Percentiles rank a stretch among this genome's conserved stretches.
Evolutionary conservation across 768 basidiomycete species (phyloP).

Genomic region (Multifurca ochricompacta): DNA sequence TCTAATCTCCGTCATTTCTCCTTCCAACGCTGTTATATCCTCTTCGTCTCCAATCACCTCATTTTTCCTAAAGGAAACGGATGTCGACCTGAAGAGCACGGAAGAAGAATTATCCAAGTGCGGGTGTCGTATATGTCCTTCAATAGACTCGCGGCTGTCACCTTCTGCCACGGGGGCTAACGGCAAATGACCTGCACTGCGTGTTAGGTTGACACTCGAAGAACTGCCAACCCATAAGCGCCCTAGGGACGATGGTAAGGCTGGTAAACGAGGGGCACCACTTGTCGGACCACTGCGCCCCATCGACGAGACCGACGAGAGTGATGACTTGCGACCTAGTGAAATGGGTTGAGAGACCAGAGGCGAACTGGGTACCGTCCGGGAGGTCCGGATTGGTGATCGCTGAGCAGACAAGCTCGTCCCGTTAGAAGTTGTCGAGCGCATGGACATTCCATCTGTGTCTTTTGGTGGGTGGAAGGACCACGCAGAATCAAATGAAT

Average conservation of each 20-base stretch:
- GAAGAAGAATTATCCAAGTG: conserved; percentile 5
- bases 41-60: conserved; percentile 29
- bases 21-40: conserved; percentile 36
- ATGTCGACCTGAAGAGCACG: neutral
- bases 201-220: conserved; percentile 43
- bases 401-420: conserved; percentile 17
- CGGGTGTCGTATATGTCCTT: conserved; percentile 11
- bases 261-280: conserved; percentile 29
- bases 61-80: conserved; percentile 16
- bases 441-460: conserved; percentile 19
- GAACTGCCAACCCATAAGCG: conserved; percentile 33
- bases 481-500: conserved; percentile 9
- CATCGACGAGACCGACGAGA: conserved; percentile 22
- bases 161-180: conserved; percentile 48
- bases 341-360: conserved; percentile 17
- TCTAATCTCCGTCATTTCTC: conserved; percentile 63
- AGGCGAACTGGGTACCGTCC: conserved; percentile 4
- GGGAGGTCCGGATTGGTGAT: conserved; percentile 11
- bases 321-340: conserved; percentile 17
- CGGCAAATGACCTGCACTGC: conserved; percentile 42
- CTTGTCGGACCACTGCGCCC: conserved; percentile 12
- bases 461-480: conserved; percentile 13
- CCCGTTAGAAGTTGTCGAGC: conserved; percentile 16
- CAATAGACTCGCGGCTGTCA: conserved; percentile 24
- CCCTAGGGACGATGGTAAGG: conserved; percentile 27